Evolutionary conservation across 768 basidiomycete species (phyloP), one percentile per base, ranked within the genome.

Genomic region (Infundibulicybe gibba): DNA sequence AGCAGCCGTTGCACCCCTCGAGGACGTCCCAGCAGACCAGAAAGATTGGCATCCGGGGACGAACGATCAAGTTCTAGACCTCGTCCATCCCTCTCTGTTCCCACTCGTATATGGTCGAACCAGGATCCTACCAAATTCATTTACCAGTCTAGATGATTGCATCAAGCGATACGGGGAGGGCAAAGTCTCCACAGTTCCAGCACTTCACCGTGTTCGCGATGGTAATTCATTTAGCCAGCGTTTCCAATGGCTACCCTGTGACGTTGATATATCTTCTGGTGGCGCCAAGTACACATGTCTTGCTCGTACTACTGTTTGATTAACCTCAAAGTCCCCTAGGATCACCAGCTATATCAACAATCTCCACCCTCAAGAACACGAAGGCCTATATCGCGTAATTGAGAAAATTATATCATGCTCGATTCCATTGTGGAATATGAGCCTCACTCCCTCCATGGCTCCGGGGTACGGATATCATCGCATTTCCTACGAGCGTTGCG

Each of bases 31-130:
- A 0, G 64, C 62, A 3, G 53, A 56, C 0, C 19, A 61, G 47
- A 62, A 65, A 31, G 73, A 75, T 50, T 75, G 72, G 73, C 71
- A 72, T 49, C 71, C 70, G 4, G 59, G 63, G 8, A 67, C 69
- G 2, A 56, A 72, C 48, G 50, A 55, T 3, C 65, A 63, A 32
- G 71, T 74, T 0, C 64, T 74, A 10, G 70, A 73, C 46, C 60
- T 73, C 33, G 64, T 38, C 14, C 35, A 38, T 19, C 35, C 35
- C n/a, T 38, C 35, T 10, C 35, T 38, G 35, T 38, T 38, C 53
- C 60, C 59, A 25, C 39, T 72, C 0, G 54, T 62, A 14, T 69
- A 70, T 48, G 64, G 57, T 12, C 57, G 52, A 13, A 64, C 60
- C 2, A 37, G 43, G 6, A 51, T 53, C 30, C 42, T 55, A 21